phyloP scores from a whole-genome alignment of 352 stramenopile species.

The Globisporangium nodosum region DNA sequence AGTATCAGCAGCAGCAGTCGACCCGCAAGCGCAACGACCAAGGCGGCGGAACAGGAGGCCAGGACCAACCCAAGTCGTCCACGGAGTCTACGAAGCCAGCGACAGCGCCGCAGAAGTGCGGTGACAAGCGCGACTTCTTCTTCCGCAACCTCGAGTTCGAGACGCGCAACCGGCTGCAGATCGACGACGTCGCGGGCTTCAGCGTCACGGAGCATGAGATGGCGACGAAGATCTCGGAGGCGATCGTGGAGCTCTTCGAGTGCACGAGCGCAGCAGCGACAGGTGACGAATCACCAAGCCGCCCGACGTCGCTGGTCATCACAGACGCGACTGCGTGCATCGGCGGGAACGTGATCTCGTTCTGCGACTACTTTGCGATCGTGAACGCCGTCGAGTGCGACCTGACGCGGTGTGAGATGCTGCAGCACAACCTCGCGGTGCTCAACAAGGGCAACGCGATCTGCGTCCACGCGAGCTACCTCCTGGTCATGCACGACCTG shows the following conservation, averaged over 20 bases:
- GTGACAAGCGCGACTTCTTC: conserved; percentile 83
- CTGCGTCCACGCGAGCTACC: conserved; percentile 58
- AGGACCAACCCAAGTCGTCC: background rate
- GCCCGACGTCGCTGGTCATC: conserved; percentile 37
- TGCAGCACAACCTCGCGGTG: conserved; percentile 67
- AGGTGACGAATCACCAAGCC: conserved; percentile 1
- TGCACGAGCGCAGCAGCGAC: conserved; percentile 6
- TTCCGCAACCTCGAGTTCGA: conserved; percentile 72
- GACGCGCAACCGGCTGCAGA: conserved; percentile 57
- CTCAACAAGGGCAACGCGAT: conserved; percentile 50
- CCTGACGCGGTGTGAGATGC: conserved; percentile 51
- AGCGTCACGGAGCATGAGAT: conserved; percentile 81
- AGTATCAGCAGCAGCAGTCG: background rate
- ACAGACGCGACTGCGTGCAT: conserved; percentile 80
- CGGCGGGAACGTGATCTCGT: conserved; percentile 75
- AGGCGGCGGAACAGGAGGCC: background rate
- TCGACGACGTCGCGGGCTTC: conserved; percentile 74
- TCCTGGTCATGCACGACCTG: conserved; percentile 65
- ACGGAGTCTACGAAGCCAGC: background rate
- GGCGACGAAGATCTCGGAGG: conserved; percentile 65
- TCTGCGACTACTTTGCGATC: conserved; percentile 70
- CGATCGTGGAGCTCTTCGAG: conserved; percentile 43
- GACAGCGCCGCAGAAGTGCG: conserved; percentile 39
- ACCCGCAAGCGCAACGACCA: conserved; percentile 10
- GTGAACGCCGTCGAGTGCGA: conserved; percentile 78